These are phyloP conservation scores for Cephaloascus albidus DNA, from an alignment of 805 yeast genomes.

Conservation along the genomic window DNA sequence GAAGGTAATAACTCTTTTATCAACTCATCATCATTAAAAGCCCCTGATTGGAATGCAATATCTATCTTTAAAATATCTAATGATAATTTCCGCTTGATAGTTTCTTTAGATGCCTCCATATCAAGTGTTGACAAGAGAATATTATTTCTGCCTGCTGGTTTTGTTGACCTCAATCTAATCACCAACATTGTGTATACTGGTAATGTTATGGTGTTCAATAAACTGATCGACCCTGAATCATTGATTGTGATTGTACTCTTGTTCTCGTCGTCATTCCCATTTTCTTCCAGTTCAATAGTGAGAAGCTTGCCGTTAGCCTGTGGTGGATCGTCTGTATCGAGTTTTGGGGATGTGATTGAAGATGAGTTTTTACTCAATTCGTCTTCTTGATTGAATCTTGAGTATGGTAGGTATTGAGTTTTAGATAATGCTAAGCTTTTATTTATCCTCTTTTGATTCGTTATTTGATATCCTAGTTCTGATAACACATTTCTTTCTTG, in stretches of 20 bases:
- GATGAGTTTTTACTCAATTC: conserved; percentile 4
- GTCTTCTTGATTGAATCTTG: background rate
- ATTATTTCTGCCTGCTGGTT: conserved; percentile 37
- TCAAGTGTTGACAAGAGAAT: conserved; percentile 37
- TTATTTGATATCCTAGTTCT: background rate
- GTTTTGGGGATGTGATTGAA: conserved; percentile 3
- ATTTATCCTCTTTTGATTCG: background rate
- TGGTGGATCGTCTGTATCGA: conserved; percentile 1
- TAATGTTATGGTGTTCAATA: conserved; percentile 5
- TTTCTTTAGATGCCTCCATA: conserved; percentile 34
- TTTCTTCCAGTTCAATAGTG: too few relatives aligned
- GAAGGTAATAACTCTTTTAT: background rate
- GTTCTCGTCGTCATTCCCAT: background rate
- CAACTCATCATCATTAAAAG: background rate
- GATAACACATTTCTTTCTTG: background rate
- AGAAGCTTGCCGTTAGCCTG: conserved; percentile 1
- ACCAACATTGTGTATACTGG: conserved; percentile 28
- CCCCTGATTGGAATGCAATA: conserved; percentile 7
- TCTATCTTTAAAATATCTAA: conserved; percentile 8
- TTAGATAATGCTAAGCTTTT: background rate
- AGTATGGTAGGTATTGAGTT: conserved; percentile 1
- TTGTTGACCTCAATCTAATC: conserved; percentile 35
- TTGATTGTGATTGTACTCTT: background rate
- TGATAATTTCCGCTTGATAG: conserved; percentile 10
- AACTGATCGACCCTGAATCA: conserved; percentile 1